Conservation (phyloP, 1,284 basidiomycete genomes). For the Apiotrichum gracile region DNA sequence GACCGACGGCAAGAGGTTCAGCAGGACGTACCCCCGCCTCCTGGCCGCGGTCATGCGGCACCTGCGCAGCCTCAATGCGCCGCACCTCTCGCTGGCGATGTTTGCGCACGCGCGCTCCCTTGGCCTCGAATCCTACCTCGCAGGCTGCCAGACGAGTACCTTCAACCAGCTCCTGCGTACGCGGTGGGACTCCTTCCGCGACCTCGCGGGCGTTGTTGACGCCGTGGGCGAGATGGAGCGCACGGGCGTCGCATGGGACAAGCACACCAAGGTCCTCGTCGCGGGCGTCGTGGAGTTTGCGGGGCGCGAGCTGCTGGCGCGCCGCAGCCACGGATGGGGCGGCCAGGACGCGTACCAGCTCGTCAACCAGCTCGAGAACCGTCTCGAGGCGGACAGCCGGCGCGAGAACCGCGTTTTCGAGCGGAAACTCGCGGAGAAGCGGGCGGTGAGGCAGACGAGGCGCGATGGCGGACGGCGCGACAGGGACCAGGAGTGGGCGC, state of each 20-base stretch:
- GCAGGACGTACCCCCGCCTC: conserved; percentile 63
- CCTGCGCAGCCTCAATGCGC: conserved; percentile 69
- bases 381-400: conserved; percentile 9
- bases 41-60: conserved; percentile 66
- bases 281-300: conserved; percentile 63
- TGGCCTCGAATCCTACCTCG: conserved; percentile 71
- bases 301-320: conserved; percentile 1
- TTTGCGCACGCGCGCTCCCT: conserved; percentile 69
- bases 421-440: background rate
- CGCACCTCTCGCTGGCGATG: conserved; percentile 72
- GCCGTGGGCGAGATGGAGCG: conserved; percentile 72
- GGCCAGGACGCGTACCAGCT: conserved; percentile 9
- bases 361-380: conserved; percentile 5
- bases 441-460: background rate
- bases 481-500: too few relatives aligned
- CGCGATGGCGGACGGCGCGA: too few relatives aligned
- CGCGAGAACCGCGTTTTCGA: conserved; percentile 8
- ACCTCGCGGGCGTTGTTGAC: conserved; percentile 64
- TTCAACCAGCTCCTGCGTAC: conserved; percentile 80
- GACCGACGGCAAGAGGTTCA: conserved; percentile 14
- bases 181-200: conserved; percentile 72
- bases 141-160: conserved; percentile 73
- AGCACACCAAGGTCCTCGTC: conserved; percentile 57
- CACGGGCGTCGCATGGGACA: conserved; percentile 65
- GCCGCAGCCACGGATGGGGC: conserved; percentile 4